phyloP scores from a whole-genome alignment of 495 filamentous ascomycete species.

The Xylaria scruposa region DNA sequence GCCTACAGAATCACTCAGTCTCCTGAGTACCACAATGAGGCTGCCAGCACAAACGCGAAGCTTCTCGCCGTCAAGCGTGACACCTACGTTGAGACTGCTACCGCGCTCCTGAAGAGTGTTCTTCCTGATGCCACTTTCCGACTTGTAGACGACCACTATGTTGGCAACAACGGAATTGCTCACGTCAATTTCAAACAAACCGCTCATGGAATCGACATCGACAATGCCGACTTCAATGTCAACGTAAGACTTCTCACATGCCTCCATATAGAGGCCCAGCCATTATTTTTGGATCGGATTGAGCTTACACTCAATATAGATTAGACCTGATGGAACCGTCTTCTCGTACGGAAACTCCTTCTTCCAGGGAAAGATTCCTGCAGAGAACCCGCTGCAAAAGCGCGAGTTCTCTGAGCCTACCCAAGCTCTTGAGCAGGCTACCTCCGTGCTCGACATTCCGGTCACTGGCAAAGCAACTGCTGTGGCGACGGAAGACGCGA shows the following conservation, averaged over 20 bases:
- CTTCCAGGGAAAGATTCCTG: slow-evolving; percentile 45
- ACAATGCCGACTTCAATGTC: slow-evolving; percentile 63
- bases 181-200: slow-evolving; percentile 64
- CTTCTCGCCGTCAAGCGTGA: slow-evolving; percentile 37
- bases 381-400: slow-evolving; percentile 42
- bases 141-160: slow-evolving; percentile 52
- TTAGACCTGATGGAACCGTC: slow-evolving; percentile 46
- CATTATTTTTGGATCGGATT: background rate
- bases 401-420: slow-evolving; percentile 44
- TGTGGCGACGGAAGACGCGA: slow-evolving; percentile 37
- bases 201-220: slow-evolving; percentile 57
- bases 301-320: slow-evolving; percentile 37
- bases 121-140: slow-evolving; percentile 45
- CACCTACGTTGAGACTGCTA: slow-evolving; percentile 44
- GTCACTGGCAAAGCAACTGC: slow-evolving; percentile 46
- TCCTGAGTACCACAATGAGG: slow-evolving; percentile 38
- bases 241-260: slow-evolving; percentile 47
- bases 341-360: slow-evolving; percentile 55
- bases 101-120: slow-evolving; percentile 40
- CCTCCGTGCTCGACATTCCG: slow-evolving; percentile 42
- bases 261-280: background rate
- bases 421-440: slow-evolving; percentile 43
- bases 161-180: slow-evolving; percentile 54
- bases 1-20: slow-evolving; percentile 39
- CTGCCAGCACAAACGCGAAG: slow-evolving; percentile 29